These are phyloP conservation scores for Ilyonectria sp. DNA, from an alignment of 2,329 filamentous ascomycete species.

Conservation along the genomic window DNA sequence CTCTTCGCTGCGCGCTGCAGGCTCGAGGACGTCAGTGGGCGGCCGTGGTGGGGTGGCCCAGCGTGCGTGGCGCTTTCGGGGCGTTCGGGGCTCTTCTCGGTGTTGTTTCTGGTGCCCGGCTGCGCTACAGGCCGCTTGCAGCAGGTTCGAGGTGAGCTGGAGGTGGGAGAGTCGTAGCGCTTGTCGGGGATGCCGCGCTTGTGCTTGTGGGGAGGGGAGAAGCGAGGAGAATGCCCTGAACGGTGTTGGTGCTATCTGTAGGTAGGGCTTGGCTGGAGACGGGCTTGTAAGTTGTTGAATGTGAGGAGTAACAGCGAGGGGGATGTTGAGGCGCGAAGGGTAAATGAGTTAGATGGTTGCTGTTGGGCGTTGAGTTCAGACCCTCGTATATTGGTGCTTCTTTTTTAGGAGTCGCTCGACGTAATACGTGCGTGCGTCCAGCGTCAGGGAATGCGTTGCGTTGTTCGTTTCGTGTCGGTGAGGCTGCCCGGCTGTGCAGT, in stretches of 20 bases:
- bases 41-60: slow-evolving; percentile 16
- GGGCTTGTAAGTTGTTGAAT: slow-evolving; percentile 24
- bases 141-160: slow-evolving; percentile 13
- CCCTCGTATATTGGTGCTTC: neutral
- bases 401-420: slow-evolving; percentile 1
- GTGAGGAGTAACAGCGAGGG: slow-evolving; percentile 3
- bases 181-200: slow-evolving; percentile 30
- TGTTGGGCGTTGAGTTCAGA: neutral
- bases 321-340: slow-evolving; percentile 26
- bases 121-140: slow-evolving; percentile 25
- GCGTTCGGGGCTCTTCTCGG: slow-evolving; percentile 33
- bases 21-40: slow-evolving; percentile 12
- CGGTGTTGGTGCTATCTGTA: slow-evolving; percentile 19
- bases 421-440: neutral
- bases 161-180: slow-evolving; percentile 14
- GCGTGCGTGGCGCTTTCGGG: slow-evolving; percentile 27
- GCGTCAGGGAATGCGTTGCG: neutral
- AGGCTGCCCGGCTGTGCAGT: slow-evolving; percentile 26
- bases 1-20: slow-evolving; percentile 11
- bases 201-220: slow-evolving; percentile 22
- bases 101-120: slow-evolving; percentile 27
- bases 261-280: slow-evolving; percentile 24
- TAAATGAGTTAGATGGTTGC: neutral
- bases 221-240: slow-evolving; percentile 18
- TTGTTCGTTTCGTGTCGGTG: slow-evolving; percentile 23